Conservation (phyloP, 495 filamentous ascomycete genomes). For the Hypoxylon lienhwacheense region DNA sequence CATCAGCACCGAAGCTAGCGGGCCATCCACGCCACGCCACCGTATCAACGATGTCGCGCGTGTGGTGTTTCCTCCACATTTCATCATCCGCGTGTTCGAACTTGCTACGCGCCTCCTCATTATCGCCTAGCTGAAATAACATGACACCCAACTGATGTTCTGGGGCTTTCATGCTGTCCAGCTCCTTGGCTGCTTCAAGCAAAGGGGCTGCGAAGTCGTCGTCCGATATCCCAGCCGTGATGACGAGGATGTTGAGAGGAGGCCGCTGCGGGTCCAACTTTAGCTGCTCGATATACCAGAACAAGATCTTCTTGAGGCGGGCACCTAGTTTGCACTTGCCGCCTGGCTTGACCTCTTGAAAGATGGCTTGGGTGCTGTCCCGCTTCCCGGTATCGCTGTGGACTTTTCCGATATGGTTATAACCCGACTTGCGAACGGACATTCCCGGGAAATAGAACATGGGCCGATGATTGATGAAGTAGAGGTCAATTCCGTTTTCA, state of each 20-base stretch:
- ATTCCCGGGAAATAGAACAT: slow-evolving; percentile 31
- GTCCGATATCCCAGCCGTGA: slow-evolving; percentile 23
- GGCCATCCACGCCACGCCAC: slow-evolving; percentile 30
- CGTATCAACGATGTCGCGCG: slow-evolving; percentile 30
- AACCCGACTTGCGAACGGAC: slow-evolving; percentile 29
- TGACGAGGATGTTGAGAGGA: slow-evolving; percentile 30
- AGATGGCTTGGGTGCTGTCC: slow-evolving; percentile 28
- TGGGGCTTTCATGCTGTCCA: slow-evolving; percentile 23
- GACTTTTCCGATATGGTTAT: slow-evolving; percentile 30
- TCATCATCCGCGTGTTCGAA: slow-evolving; percentile 30
- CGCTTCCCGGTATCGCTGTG: slow-evolving; percentile 23
- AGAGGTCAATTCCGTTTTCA: slow-evolving; percentile 32
- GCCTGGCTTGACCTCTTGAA: slow-evolving; percentile 27
- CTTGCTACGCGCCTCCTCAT: slow-evolving; percentile 24
- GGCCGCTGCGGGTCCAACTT: slow-evolving; percentile 23
- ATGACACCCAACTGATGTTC: slow-evolving; percentile 26
- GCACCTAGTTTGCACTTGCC: slow-evolving; percentile 23
- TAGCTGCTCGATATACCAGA: slow-evolving; percentile 32
- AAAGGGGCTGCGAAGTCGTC: slow-evolving; percentile 23
- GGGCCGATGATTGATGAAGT: slow-evolving; percentile 31
- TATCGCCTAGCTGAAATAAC: slow-evolving; percentile 29
- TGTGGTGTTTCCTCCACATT: slow-evolving; percentile 20
- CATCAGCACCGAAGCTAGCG: slow-evolving; percentile 23
- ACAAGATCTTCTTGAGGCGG: slow-evolving; percentile 19
- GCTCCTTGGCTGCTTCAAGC: slow-evolving; percentile 15